These are phyloP conservation scores for Sicyos edulis DNA, from an alignment of 306 rosid species.

Conservation along the genomic window DNA sequence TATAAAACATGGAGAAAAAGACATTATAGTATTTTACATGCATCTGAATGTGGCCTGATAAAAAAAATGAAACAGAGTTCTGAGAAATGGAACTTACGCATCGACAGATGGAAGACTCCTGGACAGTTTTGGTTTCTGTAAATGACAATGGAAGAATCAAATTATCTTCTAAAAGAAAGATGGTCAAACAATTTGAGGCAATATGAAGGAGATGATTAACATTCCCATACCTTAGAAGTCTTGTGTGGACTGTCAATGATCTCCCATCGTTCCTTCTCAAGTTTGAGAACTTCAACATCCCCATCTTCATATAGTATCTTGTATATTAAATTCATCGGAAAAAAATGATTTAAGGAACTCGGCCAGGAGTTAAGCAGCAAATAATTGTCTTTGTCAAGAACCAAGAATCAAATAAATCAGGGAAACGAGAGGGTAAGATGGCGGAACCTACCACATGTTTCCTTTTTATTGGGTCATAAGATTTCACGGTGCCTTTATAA, in stretches of 20 bases:
- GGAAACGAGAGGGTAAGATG: constrained; percentile 24
- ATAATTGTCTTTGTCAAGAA: constrained; percentile 3
- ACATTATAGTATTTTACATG: constrained; percentile 7
- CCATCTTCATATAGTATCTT: constrained; percentile 71
- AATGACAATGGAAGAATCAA: constrained; percentile 24
- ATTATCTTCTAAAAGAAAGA: constrained; percentile 22
- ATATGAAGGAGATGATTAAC: constrained; percentile 23
- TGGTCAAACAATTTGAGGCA: constrained; percentile 18
- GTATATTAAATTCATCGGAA: constrained; percentile 22
- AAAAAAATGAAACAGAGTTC: constrained; percentile 12
- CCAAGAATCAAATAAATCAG: constrained; percentile 15
- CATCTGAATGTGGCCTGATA: neutral
- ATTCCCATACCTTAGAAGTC: constrained; percentile 33
- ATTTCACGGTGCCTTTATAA: constrained; percentile 83
- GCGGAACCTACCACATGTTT: constrained; percentile 85
- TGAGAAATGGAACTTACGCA: constrained; percentile 45
- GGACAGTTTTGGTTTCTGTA: constrained; percentile 61
- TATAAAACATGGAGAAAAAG: constrained; percentile 28
- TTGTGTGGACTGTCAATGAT: constrained; percentile 43
- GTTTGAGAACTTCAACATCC: constrained; percentile 54
- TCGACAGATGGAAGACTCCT: constrained; percentile 41
- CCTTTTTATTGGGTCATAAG: constrained; percentile 62
- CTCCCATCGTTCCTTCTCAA: constrained; percentile 61
- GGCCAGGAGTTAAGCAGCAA: neutral
- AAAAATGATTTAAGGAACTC: constrained; percentile 20